These are phyloP conservation scores for Phytophthora quininea DNA, from an alignment of 352 stramenopile species.

Conservation along the genomic window DNA sequence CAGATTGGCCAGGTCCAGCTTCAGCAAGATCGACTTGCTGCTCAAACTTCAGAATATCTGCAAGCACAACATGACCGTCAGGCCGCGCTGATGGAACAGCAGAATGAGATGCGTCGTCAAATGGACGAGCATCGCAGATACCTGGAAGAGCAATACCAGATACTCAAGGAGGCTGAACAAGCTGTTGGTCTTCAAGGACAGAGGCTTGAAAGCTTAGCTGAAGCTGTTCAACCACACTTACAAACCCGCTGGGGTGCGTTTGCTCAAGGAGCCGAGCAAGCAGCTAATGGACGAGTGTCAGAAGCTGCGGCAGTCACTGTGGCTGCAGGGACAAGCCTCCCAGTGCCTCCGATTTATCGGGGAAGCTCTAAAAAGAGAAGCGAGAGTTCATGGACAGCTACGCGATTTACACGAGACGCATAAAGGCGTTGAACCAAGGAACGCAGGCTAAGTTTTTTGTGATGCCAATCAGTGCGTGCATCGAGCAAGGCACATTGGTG, in stretches of 20 bases:
- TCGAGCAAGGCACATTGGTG: conserved; percentile 6
- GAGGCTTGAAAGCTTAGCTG: neutral
- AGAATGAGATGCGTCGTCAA: neutral
- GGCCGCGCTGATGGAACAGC: neutral
- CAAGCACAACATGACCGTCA: neutral
- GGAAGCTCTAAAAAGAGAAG: neutral
- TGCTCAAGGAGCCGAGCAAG: neutral
- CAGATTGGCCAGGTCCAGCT: neutral
- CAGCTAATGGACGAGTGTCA: neutral
- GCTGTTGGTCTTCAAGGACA: neutral
- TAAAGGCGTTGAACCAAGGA: neutral
- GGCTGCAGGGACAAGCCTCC: neutral
- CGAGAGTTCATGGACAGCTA: conserved; percentile 2
- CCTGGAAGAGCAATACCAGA: conserved; percentile 21
- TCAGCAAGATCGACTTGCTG: neutral
- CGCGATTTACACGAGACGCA: neutral
- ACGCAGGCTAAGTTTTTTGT: neutral
- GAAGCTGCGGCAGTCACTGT: neutral
- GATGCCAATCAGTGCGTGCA: conserved; percentile 1
- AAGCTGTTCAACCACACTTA: conserved; percentile 7
- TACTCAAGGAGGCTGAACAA: conserved; percentile 5
- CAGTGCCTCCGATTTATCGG: neutral
- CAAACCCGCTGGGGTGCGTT: conserved; percentile 7
- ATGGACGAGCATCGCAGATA: neutral
- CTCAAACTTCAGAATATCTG: neutral